A percentile compares a stretch with the other conserved stretches of the same genome.
Conservation (phyloP, 164 flowering plant species). For the Santalum album region DNA sequence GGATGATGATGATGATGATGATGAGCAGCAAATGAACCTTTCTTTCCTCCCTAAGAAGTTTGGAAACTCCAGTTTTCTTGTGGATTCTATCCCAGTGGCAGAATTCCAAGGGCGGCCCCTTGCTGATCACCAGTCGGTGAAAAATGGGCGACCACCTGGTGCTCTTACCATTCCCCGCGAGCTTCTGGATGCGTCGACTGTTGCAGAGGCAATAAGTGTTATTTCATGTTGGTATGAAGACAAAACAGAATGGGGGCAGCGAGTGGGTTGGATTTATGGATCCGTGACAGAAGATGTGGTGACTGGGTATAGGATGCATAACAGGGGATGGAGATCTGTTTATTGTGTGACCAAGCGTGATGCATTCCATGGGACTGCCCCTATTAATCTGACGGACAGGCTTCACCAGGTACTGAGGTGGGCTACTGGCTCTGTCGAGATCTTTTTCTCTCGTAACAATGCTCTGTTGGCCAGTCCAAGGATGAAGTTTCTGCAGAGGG, state of each 20-base stretch:
- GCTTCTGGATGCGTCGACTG: constrained; percentile 68
- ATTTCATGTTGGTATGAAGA: constrained; percentile 81
- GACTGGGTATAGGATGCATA: constrained; percentile 82
- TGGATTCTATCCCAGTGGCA: constrained; percentile 71
- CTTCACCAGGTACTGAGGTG: constrained; percentile 91
- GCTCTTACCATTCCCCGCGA: constrained; percentile 62
- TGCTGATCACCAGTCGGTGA: constrained; percentile 63
- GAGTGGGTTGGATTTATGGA: constrained; percentile 86
- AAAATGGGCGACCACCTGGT: constrained; percentile 76
- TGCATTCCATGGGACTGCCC: constrained; percentile 86
- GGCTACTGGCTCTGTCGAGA: constrained; percentile 90
- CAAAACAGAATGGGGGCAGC: constrained; percentile 77
- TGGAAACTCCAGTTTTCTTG: constrained; percentile 68
- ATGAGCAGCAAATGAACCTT: constrained; percentile 46
- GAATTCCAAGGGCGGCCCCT: constrained; percentile 86
- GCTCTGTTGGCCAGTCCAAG: constrained; percentile 51
- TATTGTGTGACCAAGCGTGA: constrained; percentile 77
- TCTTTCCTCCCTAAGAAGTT: constrained; percentile 57
- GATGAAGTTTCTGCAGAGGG: constrained; percentile 58
- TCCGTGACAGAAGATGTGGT: constrained; percentile 84
- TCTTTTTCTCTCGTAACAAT: constrained; percentile 79
- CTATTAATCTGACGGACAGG: constrained; percentile 75
- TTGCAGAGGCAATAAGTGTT: constrained; percentile 60
- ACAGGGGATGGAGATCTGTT: constrained; percentile 72
- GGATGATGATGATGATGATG: constrained; percentile 41